Base-by-base conservation (phyloP, 1,284 basidiomycete genomes). In the Moesziomyces sp. region DNA sequence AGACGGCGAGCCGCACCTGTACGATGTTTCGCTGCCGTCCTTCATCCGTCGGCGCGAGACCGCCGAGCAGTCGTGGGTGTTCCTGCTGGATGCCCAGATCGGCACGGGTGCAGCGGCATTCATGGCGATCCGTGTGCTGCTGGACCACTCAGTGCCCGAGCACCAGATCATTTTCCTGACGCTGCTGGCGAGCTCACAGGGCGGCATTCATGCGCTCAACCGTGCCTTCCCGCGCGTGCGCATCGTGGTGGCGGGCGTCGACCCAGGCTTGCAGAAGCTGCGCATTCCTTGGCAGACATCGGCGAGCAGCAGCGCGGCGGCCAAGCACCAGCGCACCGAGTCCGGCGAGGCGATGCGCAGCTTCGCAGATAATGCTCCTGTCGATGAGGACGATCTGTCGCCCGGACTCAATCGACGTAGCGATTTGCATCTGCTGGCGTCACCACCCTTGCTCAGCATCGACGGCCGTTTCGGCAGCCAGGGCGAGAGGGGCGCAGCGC, bases 51-150 rank as follows among this genome's bases (percentile, higher is more conserved):
- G 62, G 18, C 58, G 79, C 8, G 52, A 63, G 24, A 63, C 56
- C 7, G 81, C 94, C 1, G 83, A 86, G 61, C 86, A 91, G 46
- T 87, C 92, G 3, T 93, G 90, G 86, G 94, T 96, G 0, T 91
- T 97, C 82, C 85, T 99, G n/a, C 87, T 97, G 33, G 96, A 98
- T 82, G 92, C 93, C 4, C 95, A 96, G 90, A 94, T 98, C 84
- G 94, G 93, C 5, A 98, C 95, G 0, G 96, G 91, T 3, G 95
- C 96, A 0, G 90, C 95, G 5, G 94, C 93, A 0, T 91, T 95
- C 84, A 98, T 98, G 96, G 92, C 94, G 0, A 92, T 99, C 60
- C 91, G 96, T n/a, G 89, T 97, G 5, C 86, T 98, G 18, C 88
- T 98, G 26, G 96, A 99, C 82, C 96, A 99, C 79, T 94, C 95